Evolutionary conservation across 116 monocot genomes (phyloP).

Genomic region (Cymodocea nodosa): DNA sequence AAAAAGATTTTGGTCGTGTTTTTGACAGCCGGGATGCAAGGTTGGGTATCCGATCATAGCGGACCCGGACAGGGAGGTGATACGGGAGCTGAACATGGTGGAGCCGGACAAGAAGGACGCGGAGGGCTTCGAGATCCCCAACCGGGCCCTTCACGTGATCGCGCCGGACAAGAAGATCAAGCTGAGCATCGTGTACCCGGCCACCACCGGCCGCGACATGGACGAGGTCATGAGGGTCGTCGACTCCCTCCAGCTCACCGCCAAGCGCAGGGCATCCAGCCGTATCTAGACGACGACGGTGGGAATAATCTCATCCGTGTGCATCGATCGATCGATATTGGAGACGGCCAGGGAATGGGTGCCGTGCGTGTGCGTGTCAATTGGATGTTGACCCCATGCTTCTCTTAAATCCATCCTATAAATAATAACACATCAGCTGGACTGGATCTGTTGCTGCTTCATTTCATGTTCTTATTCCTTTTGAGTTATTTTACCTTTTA

Average conservation of each 20-base stretch:
- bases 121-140: constrained; percentile 27
- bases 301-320: too few species aligned
- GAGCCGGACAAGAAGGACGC: constrained; percentile 66
- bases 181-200: constrained; percentile 76
- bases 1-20: too few species aligned
- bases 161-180: constrained; percentile 56
- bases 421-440: too few species aligned
- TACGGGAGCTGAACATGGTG: constrained; percentile 79
- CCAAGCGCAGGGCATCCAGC: constrained; percentile 24
- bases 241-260: constrained; percentile 49
- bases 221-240: constrained; percentile 78
- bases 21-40: constrained; percentile 24
- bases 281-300: background rate
- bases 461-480: too few species aligned
- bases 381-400: too few species aligned
- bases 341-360: too few species aligned
- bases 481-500: too few species aligned
- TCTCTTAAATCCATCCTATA: too few species aligned
- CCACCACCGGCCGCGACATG: constrained; percentile 74
- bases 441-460: too few species aligned
- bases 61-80: constrained; percentile 45
- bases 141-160: constrained; percentile 53
- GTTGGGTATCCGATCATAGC: constrained; percentile 72
- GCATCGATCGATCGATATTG: too few species aligned
- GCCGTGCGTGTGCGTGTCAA: too few species aligned